Evolutionary conservation across 2,329 filamentous ascomycete species (phyloP).

Genomic region (Dothidotthia symphoricarpi): DNA sequence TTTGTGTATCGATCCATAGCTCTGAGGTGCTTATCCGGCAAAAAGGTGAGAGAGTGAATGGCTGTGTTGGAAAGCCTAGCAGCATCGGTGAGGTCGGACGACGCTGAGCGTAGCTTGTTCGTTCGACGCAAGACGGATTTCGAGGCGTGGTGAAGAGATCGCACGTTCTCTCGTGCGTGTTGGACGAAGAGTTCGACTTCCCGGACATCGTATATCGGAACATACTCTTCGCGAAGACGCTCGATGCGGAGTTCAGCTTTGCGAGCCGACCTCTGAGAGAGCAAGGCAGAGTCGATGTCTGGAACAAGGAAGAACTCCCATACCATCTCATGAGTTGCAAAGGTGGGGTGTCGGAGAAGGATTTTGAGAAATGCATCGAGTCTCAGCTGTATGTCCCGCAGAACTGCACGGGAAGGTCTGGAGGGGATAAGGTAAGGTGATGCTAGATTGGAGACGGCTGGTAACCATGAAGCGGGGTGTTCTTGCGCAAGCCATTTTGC

Average conservation of each 20-base stretch:
- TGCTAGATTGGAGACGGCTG: conserved; percentile 70
- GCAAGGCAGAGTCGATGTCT: conserved; percentile 85
- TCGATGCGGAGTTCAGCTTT: conserved; percentile 83
- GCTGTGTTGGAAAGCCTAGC: conserved; percentile 54
- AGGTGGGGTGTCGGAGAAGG: conserved; percentile 83
- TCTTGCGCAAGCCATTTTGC: conserved; percentile 80
- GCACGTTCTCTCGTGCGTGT: conserved; percentile 85
- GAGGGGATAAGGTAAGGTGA: conserved; percentile 93
- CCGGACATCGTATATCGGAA: conserved; percentile 73
- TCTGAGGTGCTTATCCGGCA: conserved; percentile 65
- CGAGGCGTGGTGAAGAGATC: conserved; percentile 78
- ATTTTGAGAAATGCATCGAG: conserved; percentile 87
- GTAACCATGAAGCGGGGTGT: conserved; percentile 94
- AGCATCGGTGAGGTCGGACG: conserved; percentile 68
- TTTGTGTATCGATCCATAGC: conserved; percentile 73
- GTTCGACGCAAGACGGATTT: conserved; percentile 78
- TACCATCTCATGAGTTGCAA: conserved; percentile 92
- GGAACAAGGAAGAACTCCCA: conserved; percentile 99
- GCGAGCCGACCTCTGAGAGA: conserved; percentile 80
- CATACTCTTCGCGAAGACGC: conserved; percentile 83
- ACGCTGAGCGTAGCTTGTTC: conserved; percentile 67
- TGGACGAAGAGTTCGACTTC: conserved; percentile 93
- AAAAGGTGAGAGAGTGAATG: conserved; percentile 59
- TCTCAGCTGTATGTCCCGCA: conserved; percentile 82
- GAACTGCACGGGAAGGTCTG: conserved; percentile 79